These are phyloP conservation scores for Neohortaea acidophila DNA, from an alignment of 495 filamentous ascomycete species.

Conservation along the genomic window DNA sequence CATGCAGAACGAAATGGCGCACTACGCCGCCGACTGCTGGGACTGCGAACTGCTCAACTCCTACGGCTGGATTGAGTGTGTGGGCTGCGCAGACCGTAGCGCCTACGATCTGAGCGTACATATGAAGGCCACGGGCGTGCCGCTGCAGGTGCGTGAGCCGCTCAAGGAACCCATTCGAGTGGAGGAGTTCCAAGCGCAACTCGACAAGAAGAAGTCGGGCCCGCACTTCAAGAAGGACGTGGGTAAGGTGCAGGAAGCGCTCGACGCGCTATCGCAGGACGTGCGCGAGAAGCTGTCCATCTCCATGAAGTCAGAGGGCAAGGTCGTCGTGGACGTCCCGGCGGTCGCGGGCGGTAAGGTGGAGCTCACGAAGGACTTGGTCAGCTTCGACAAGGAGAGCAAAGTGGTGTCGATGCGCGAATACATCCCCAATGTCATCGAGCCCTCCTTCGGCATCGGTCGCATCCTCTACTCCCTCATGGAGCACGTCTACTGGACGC, in stretches of 20 bases:
- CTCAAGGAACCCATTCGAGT: conserved; percentile 50
- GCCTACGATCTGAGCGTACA: conserved; percentile 69
- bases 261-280: conserved; percentile 53
- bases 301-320: conserved; percentile 48
- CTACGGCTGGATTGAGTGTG: conserved; percentile 77
- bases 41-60: conserved; percentile 67
- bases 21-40: conserved; percentile 77
- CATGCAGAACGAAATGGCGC: conserved; percentile 71
- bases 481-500: conserved; percentile 67
- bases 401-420: conserved; percentile 54
- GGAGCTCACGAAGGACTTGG: conserved; percentile 53
- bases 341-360: conserved; percentile 49
- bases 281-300: conserved; percentile 53
- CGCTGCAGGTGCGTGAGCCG: conserved; percentile 53
- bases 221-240: conserved; percentile 68
- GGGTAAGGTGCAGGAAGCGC: conserved; percentile 53
- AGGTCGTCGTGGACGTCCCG: conserved; percentile 50
- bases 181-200: conserved; percentile 57
- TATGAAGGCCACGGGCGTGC: conserved; percentile 64
- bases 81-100: conserved; percentile 70
- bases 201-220: conserved; percentile 76
- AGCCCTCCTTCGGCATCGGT: conserved; percentile 75
- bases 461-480: conserved; percentile 63
- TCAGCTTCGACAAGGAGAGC: conserved; percentile 56
- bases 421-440: conserved; percentile 72